A percentile compares a stretch with the other conserved stretches of the same genome.
Conservation (phyloP, 495 filamentous ascomycete species). For the Viridothelium virens region DNA sequence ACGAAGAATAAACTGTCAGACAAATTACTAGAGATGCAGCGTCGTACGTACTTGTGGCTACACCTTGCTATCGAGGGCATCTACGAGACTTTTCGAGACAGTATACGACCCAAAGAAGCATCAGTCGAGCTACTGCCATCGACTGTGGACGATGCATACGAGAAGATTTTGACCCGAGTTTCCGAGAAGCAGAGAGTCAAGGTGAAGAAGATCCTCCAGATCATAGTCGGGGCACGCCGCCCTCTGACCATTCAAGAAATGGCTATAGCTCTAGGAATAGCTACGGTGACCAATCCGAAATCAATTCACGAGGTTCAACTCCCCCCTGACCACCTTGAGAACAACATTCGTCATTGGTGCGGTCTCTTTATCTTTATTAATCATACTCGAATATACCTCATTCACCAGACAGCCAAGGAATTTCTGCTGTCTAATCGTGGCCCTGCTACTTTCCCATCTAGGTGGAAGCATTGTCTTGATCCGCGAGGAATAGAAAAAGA, state of each 20-base stretch:
- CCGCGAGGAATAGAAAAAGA: background rate
- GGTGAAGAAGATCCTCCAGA: background rate
- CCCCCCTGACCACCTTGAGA: background rate
- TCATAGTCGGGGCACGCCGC: background rate
- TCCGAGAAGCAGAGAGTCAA: background rate
- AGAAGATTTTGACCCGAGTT: constrained; percentile 5
- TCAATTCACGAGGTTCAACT: background rate
- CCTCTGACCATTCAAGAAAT: background rate
- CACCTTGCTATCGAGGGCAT: background rate
- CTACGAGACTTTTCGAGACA: background rate
- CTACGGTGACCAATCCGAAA: background rate
- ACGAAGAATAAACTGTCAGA: background rate
- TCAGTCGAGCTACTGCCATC: background rate
- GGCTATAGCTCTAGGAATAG: background rate
- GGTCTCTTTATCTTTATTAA: constrained; percentile 8
- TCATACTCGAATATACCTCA: background rate
- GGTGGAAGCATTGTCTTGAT: background rate
- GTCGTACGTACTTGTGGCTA: background rate
- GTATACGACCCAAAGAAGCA: background rate
- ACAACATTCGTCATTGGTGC: background rate
- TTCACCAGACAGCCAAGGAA: constrained; percentile 15
- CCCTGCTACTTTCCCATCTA: background rate
- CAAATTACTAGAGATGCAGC: background rate
- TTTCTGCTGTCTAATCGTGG: background rate
- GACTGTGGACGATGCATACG: constrained; percentile 8